These are phyloP conservation scores for Kurtzmaniella quercitrusa DNA, from an alignment of 1,139 yeast species.

Conservation along the genomic window DNA sequence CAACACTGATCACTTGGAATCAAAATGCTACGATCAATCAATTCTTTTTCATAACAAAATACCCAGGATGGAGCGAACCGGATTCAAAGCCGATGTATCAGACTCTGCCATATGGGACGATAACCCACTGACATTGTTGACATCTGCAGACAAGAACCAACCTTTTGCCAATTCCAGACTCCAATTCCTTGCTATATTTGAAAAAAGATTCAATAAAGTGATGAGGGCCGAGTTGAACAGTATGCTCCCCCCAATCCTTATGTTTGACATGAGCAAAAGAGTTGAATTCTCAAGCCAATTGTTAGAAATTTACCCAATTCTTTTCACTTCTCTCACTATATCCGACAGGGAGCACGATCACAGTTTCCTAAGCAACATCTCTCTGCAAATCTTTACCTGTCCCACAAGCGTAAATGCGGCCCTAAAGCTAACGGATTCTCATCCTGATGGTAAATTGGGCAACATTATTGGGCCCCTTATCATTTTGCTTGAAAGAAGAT, in stretches of 20 bases:
- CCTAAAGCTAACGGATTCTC: not conserved
- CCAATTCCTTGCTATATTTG: conserved; percentile 51
- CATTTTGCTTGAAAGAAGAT: conserved; percentile 39
- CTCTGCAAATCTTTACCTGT: conserved; percentile 63
- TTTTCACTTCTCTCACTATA: conserved; percentile 42
- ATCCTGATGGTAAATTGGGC: conserved; percentile 10
- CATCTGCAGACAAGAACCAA: conserved; percentile 2
- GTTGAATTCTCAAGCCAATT: conserved; percentile 48
- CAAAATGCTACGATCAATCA: conserved; percentile 1
- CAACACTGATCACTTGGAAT: conserved; percentile 3
- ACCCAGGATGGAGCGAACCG: conserved; percentile 21
- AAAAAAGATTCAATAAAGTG: conserved; percentile 50
- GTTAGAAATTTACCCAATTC: conserved; percentile 50
- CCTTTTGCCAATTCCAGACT: conserved; percentile 35
- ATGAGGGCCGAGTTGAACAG: conserved; percentile 44
- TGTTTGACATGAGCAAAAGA: conserved; percentile 46
- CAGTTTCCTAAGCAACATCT: conserved; percentile 48
- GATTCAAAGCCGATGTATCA: conserved; percentile 19
- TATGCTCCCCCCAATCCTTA: conserved; percentile 49
- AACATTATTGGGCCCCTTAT: conserved; percentile 46
- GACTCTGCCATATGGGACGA: conserved; percentile 12
- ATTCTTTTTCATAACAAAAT: conserved; percentile 18
- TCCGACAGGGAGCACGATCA: conserved; percentile 66
- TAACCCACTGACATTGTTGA: not conserved
- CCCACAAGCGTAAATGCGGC: conserved; percentile 46